These are phyloP conservation scores for Rosa rugosa DNA, from an alignment of 306 rosid species.

Conservation along the genomic window DNA sequence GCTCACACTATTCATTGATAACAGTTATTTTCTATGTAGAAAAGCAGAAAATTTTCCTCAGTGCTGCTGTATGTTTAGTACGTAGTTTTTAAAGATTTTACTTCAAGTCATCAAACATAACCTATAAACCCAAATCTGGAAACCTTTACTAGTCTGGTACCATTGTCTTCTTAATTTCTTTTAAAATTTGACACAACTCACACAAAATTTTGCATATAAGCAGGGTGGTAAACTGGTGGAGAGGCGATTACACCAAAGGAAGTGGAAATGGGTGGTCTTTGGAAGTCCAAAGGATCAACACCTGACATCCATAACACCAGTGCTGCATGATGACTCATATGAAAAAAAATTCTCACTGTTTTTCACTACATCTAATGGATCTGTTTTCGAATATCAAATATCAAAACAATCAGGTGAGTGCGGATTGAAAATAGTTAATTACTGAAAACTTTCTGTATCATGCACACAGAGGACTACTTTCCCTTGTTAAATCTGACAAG, in stretches of 20 bases:
- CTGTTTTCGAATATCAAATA: slow-evolving; percentile 64
- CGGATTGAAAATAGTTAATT: slow-evolving; percentile 10
- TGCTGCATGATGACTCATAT: slow-evolving; percentile 51
- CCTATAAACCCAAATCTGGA: background rate
- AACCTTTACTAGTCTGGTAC: background rate
- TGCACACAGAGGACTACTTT: background rate
- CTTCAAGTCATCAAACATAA: background rate
- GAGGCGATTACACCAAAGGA: slow-evolving; percentile 78
- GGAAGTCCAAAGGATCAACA: slow-evolving; percentile 74
- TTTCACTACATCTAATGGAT: slow-evolving; percentile 67
- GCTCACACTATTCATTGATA: background rate
- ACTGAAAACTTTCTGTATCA: background rate
- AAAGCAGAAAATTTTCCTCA: background rate
- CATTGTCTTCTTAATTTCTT: background rate
- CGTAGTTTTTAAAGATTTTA: background rate
- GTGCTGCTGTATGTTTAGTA: background rate
- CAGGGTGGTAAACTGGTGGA: slow-evolving; percentile 84
- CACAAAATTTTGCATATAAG: background rate
- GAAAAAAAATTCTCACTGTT: slow-evolving; percentile 61
- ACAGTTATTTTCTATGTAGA: background rate
- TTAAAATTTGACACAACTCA: slow-evolving; percentile 3
- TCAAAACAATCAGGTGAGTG: slow-evolving; percentile 59
- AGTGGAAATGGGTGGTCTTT: slow-evolving; percentile 90
- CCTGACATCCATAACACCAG: slow-evolving; percentile 66
- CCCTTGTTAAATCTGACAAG: background rate